Conservation (phyloP, 441 rosid species). For the Cnidoscolus chayamansa region DNA sequence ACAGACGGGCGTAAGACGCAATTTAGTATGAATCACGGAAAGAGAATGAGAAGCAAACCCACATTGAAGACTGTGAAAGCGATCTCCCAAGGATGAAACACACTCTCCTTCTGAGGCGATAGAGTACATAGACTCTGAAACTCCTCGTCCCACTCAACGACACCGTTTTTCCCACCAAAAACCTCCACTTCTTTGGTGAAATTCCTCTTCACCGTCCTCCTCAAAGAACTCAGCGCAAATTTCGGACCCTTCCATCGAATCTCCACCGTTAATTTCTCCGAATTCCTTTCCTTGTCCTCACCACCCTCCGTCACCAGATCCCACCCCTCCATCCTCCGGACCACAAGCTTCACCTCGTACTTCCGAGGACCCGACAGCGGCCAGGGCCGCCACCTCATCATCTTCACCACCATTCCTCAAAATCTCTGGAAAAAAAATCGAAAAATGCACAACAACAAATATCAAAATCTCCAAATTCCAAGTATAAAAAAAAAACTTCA, state of each 20-base stretch:
- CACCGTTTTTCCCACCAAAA: constrained; percentile 33
- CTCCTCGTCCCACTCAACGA: constrained; percentile 74
- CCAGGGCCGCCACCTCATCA: constrained; percentile 99
- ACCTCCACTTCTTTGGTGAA: constrained; percentile 61
- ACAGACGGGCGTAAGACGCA: not conserved
- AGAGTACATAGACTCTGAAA: constrained; percentile 67
- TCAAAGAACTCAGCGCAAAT: constrained; percentile 64
- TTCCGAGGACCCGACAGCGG: constrained; percentile 70
- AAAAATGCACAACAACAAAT: not conserved
- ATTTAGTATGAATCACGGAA: not conserved
- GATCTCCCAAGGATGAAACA: constrained; percentile 93
- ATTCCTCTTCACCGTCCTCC: constrained; percentile 81
- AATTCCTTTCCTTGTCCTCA: constrained; percentile 16
- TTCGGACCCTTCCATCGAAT: constrained; percentile 94
- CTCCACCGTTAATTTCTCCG: constrained; percentile 61
- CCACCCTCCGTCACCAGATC: constrained; percentile 55
- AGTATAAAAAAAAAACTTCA: not conserved
- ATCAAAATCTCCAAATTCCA: not conserved
- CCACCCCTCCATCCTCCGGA: constrained; percentile 70
- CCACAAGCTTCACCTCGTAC: constrained; percentile 64
- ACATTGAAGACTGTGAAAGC: constrained; percentile 83
- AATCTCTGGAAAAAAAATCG: not conserved
- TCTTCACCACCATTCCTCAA: constrained; percentile 78
- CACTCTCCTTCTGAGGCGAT: constrained; percentile 65
- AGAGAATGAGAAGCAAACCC: constrained; percentile 25